These are phyloP conservation scores for Lentinus tigrinus DNA, from an alignment of 768 basidiomycete genomes.

Conservation along the genomic window DNA sequence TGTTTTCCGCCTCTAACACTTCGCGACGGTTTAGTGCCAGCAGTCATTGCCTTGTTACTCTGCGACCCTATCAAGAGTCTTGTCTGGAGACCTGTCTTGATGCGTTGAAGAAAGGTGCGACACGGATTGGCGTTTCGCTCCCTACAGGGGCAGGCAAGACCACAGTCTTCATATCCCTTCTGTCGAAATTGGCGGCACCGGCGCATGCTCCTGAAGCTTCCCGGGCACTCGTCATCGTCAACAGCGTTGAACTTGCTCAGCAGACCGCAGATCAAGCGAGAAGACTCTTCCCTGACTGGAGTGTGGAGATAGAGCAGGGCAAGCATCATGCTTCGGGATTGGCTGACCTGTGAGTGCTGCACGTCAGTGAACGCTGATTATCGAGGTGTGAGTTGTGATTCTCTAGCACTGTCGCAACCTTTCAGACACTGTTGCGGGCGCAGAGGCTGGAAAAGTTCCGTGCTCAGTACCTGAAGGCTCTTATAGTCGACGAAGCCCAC, in stretches of 20 bases:
- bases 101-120: constrained; percentile 64
- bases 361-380: too few species aligned
- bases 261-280: constrained; percentile 79
- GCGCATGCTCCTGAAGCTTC: constrained; percentile 41
- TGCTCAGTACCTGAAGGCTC: constrained; percentile 61
- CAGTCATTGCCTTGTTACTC: constrained; percentile 17
- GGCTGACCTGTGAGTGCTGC: constrained; percentile 88
- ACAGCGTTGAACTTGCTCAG: constrained; percentile 83
- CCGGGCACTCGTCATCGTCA: constrained; percentile 80
- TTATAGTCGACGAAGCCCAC: constrained; percentile 93
- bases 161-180: constrained; percentile 83
- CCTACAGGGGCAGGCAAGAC: constrained; percentile 90
- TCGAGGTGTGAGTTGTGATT: not conserved
- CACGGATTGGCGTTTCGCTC: constrained; percentile 79
- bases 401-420: constrained; percentile 80
- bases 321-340: constrained; percentile 71
- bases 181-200: constrained; percentile 60
- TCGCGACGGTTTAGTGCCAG: not conserved
- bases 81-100: constrained; percentile 76
- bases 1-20: not conserved
- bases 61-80: constrained; percentile 87
- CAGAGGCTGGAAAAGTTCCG: constrained; percentile 75
- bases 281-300: constrained; percentile 66
- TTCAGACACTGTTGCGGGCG: constrained; percentile 74
- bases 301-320: constrained; percentile 93